A percentile compares a stretch with the other conserved stretches of the same genome.
These are phyloP conservation scores for Boletellus ananiceps DNA, from an alignment of 768 basidiomycete genomes.

Conservation along the genomic window DNA sequence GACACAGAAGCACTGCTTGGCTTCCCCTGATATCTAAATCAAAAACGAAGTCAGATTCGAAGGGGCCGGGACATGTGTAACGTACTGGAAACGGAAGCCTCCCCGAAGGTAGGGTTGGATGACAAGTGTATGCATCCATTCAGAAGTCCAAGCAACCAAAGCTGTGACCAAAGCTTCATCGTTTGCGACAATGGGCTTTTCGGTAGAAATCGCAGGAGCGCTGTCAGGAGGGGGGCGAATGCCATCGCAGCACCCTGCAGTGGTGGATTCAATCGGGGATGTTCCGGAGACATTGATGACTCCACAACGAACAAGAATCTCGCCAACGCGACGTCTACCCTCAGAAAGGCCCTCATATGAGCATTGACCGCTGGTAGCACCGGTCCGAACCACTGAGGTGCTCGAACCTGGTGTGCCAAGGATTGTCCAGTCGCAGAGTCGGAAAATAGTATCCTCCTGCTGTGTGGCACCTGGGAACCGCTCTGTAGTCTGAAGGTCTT, in stretches of 20 bases:
- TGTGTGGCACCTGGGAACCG: neutral
- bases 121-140: conserved; percentile 24
- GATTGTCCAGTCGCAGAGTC: conserved; percentile 1
- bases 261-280: neutral
- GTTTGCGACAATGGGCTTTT: neutral
- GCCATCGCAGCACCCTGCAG: neutral
- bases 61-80: neutral
- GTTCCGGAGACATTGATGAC: conserved; percentile 9
- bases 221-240: neutral
- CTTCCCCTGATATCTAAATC: conserved; percentile 16
- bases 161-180: conserved; percentile 6
- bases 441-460: neutral
- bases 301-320: conserved; percentile 20
- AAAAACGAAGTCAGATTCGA: neutral
- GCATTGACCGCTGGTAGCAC: neutral
- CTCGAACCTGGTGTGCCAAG: conserved; percentile 5
- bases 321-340: conserved; percentile 17
- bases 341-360: conserved; percentile 8
- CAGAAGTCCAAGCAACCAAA: conserved; percentile 24
- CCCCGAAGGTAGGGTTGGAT: conserved; percentile 18
- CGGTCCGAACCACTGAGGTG: neutral
- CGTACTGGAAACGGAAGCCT: conserved; percentile 21
- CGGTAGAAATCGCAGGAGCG: neutral
- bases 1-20: conserved; percentile 4
- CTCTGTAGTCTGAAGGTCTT: neutral